Evolutionary conservation across 148 eudicot species (phyloP).

Genomic region (Chenopodium suecicum): DNA sequence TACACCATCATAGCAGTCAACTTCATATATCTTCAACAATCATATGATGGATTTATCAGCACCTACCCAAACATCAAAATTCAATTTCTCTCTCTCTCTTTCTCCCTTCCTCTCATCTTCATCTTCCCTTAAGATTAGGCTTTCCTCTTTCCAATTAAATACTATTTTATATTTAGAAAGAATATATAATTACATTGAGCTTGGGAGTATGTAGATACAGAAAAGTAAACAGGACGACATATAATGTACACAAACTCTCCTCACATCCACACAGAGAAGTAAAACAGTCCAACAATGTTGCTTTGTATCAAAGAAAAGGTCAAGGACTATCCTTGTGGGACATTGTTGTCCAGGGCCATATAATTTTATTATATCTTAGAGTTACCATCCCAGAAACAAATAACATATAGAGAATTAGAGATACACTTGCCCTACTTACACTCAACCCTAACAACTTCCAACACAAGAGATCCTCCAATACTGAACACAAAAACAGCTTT

Average conservation of each 20-base stretch:
- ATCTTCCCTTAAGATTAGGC: background rate
- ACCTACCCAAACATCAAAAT: no score
- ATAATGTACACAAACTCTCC: background rate
- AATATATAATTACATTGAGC: background rate
- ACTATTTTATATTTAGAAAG: background rate
- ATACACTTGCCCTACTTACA: background rate
- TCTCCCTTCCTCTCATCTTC: background rate
- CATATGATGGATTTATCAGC: background rate
- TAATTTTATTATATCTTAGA: no score
- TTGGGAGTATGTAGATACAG: background rate
- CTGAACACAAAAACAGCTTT: background rate
- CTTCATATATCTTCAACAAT: background rate
- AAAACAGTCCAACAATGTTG: background rate
- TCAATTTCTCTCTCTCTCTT: no score
- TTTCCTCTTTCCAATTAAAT: background rate
- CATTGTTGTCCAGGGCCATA: background rate
- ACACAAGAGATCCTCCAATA: background rate
- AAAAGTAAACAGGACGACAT: background rate
- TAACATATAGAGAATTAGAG: background rate
- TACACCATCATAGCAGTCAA: background rate
- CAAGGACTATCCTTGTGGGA: background rate
- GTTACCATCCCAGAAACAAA: background rate
- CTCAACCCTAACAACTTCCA: background rate
- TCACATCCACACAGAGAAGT: background rate
- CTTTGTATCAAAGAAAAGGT: background rate